A percentile compares a stretch with the other conserved stretches of the same genome.
Evolutionary conservation across 306 rosid genomes (phyloP).

Genomic region (Pachyrhizus erosus): DNA sequence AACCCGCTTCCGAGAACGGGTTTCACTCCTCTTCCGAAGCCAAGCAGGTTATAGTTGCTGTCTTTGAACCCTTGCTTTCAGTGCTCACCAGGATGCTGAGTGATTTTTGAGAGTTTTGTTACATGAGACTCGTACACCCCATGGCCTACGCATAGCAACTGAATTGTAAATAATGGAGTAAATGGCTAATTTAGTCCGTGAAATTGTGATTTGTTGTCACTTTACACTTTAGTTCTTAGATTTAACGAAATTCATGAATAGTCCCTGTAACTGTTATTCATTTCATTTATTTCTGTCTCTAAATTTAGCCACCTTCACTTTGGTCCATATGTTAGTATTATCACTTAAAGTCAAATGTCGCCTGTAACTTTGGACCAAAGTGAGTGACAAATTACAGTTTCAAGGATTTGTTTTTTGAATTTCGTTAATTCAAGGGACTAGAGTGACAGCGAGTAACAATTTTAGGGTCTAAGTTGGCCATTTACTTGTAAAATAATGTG

Average conservation of each 20-base stretch:
- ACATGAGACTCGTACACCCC: neutral
- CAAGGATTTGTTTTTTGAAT: neutral
- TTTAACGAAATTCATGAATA: neutral
- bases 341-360: neutral
- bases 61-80: slow-evolving; percentile 17
- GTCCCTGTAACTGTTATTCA: neutral
- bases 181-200: neutral
- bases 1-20: slow-evolving; percentile 66
- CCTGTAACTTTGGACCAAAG: neutral
- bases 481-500: neutral
- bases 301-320: no score
- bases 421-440: neutral
- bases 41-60: slow-evolving; percentile 76
- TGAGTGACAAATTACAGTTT: neutral
- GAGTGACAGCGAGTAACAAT: neutral
- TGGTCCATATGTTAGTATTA: neutral
- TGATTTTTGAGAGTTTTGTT: slow-evolving; percentile 31
- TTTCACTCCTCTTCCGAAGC: slow-evolving; percentile 62
- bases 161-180: neutral
- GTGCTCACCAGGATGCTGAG: neutral
- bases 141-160: neutral
- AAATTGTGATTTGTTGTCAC: neutral
- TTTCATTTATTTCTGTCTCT: no score
- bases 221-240: neutral
- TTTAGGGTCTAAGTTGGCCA: neutral